A percentile compares a stretch with the other conserved stretches of the same genome.
These are phyloP conservation scores for Extremus antarcticus DNA, from an alignment of 495 filamentous ascomycete genomes.

Conservation along the genomic window DNA sequence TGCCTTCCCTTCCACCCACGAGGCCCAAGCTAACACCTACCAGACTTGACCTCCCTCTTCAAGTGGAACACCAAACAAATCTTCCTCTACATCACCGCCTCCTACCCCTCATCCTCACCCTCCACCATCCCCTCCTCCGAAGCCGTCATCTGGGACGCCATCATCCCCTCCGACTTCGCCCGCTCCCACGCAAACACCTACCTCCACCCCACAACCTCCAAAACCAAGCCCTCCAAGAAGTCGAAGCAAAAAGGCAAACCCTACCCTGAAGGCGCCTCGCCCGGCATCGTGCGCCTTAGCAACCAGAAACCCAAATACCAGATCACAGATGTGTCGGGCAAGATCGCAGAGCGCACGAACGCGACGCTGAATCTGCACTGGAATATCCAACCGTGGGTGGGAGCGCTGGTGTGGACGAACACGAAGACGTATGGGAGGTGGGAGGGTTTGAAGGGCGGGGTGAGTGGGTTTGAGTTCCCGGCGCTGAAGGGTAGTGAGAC, in stretches of 20 bases:
- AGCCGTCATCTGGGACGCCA: constrained; percentile 89
- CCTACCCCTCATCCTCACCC: constrained; percentile 55
- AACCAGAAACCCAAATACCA: constrained; percentile 88
- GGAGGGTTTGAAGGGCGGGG: constrained; percentile 49
- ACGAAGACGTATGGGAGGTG: constrained; percentile 48
- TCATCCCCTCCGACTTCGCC: constrained; percentile 63
- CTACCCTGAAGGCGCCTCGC: constrained; percentile 19
- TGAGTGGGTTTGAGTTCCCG: constrained; percentile 67
- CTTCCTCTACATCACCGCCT: constrained; percentile 87
- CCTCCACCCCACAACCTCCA: constrained; percentile 26
- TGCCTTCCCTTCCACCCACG: constrained; percentile 3
- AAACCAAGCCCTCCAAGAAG: constrained; percentile 12
- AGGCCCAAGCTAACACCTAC: neutral
- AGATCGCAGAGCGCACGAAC: constrained; percentile 56
- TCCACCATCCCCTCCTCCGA: constrained; percentile 42
- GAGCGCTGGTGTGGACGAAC: constrained; percentile 68
- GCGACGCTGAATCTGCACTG: constrained; percentile 72
- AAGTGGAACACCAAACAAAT: constrained; percentile 99
- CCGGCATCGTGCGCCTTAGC: constrained; percentile 59
- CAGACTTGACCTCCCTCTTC: constrained; percentile 82
- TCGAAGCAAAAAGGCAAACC: constrained; percentile 4
- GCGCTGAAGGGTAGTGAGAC: constrained; percentile 51
- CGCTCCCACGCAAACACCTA: constrained; percentile 41
- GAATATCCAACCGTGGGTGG: constrained; percentile 98
- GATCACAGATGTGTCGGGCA: constrained; percentile 74